Evolutionary conservation across 176 grass and related monocot species (phyloP), one percentile per base, ranked within the genome.

Genomic region (Rhynchospora breviuscula): DNA sequence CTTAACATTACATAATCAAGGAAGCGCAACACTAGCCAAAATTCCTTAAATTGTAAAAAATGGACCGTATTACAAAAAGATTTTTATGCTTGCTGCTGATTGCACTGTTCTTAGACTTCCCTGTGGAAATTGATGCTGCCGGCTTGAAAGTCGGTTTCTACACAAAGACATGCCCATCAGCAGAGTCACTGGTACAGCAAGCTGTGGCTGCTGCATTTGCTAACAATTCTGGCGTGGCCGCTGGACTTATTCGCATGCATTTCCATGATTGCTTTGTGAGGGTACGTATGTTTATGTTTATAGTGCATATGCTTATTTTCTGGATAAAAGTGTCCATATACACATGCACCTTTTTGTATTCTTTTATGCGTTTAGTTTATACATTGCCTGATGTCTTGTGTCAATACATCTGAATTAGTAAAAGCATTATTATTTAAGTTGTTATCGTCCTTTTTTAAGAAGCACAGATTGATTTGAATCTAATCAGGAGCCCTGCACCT

Each of bases 191-290:
- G 26, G 87, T 96, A 52, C 60, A 83, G 77, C 91, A 93, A 86
- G 85, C 85, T 21, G 93, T 96, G 11, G 47, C 63, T 4, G 48
- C 87, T 2, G 93, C 93, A 61, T 79, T 96, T 80, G 89, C 88
- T 8, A 93, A 63, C 62, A 85, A 96, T 68, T 21, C 83, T 9
- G 93, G 93, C 43, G 18, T 96, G 73, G 90, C 93, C 21, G 79
- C 85, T 0, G 90, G 93, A 2, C 93, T 93, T 73, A 88, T 96
- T 79, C 93, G 90, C 43, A 64, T 96, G 85, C 89, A 96, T 52
- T 96, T 96, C 64, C 93, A 93, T 61, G 93, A 96, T 81, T 96
- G 93, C 71, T 96, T 96, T 61, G 87, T 96, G 72, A 69, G 33
- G 68, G 91, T 93, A 89, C n/a, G 86, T 80, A 89, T 23, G 86